Percentiles rank a stretch among this genome's conserved stretches.
Evolutionary conservation across 257 asterid genomes (phyloP).

Genomic region (Nicotiana tomentosiformis): DNA sequence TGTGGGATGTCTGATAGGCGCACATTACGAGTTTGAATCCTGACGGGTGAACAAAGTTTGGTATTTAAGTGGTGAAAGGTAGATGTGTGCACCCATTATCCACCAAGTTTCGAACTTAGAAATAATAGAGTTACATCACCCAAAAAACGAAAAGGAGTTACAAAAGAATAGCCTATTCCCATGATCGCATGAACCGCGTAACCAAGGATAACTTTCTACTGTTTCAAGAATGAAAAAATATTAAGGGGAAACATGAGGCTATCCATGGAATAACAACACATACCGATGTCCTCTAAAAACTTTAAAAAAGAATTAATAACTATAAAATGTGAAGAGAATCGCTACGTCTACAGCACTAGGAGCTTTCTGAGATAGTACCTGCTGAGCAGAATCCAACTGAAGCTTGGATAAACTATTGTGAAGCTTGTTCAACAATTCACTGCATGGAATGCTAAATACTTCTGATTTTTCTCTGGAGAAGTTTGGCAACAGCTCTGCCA

Average conservation of each 20-base stretch:
- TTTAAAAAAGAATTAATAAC: neutral
- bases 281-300: neutral
- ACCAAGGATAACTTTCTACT: neutral
- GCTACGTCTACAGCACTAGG: neutral
- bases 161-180: neutral
- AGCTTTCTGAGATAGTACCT: neutral
- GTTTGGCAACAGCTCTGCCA: conserved; percentile 43
- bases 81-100: neutral
- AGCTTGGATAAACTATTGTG: conserved; percentile 26
- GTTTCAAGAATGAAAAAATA: neutral
- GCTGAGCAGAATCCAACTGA: conserved; percentile 12
- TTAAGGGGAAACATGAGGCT: neutral
- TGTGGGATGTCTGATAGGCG: neutral
- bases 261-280: neutral
- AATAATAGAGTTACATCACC: neutral
- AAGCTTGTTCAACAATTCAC: conserved; percentile 39
- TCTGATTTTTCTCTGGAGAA: conserved; percentile 29
- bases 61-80: neutral
- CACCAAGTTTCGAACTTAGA: neutral
- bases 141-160: neutral
- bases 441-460: conserved; percentile 28
- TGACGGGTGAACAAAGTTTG: neutral
- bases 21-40: neutral
- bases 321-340: neutral
- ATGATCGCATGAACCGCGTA: no score